Evolutionary conservation across 768 basidiomycete species (phyloP).

Genomic region (Amanita muscaria): DNA sequence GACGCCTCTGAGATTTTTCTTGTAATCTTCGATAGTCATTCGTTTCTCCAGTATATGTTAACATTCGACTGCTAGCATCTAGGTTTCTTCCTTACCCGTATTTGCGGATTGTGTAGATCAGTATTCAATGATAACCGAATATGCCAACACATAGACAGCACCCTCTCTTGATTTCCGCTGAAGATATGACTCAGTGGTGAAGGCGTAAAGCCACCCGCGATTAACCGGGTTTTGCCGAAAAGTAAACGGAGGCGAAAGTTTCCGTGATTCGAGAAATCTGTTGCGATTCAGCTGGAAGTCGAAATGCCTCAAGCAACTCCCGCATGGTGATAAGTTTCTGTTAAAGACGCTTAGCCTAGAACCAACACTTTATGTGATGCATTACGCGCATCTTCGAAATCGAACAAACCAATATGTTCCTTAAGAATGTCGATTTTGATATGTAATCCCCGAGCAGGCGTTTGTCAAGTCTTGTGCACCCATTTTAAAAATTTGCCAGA

Average conservation of each 20-base stretch:
- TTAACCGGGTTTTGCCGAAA: slow-evolving; percentile 74
- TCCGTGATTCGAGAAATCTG: slow-evolving; percentile 93
- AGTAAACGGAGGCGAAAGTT: slow-evolving; percentile 87
- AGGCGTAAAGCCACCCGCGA: slow-evolving; percentile 7
- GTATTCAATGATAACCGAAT: slow-evolving; percentile 97
- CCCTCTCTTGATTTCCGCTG: slow-evolving; percentile 86
- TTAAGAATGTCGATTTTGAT: slow-evolving; percentile 75
- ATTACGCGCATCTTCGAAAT: slow-evolving; percentile 72
- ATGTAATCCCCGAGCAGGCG: slow-evolving; percentile 89
- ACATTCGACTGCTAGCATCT: background rate
- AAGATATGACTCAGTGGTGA: slow-evolving; percentile 7
- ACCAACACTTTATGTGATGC: background rate
- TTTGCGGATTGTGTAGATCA: slow-evolving; percentile 91
- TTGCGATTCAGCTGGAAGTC: slow-evolving; percentile 91
- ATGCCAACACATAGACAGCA: slow-evolving; percentile 89
- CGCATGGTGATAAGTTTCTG: slow-evolving; percentile 95
- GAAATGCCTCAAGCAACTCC: slow-evolving; percentile 86
- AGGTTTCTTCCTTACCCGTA: slow-evolving; percentile 49
- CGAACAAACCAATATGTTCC: slow-evolving; percentile 82
- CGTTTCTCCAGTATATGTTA: slow-evolving; percentile 64
- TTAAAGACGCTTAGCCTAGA: slow-evolving; percentile 5
- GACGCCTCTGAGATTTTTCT: slow-evolving; percentile 84
- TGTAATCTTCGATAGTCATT: slow-evolving; percentile 95
- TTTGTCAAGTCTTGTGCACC: slow-evolving; percentile 81
- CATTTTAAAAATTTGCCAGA: slow-evolving; percentile 82